phyloP scores from a whole-genome alignment of 192 early-diverging fungal species.

The Backusella circina region DNA sequence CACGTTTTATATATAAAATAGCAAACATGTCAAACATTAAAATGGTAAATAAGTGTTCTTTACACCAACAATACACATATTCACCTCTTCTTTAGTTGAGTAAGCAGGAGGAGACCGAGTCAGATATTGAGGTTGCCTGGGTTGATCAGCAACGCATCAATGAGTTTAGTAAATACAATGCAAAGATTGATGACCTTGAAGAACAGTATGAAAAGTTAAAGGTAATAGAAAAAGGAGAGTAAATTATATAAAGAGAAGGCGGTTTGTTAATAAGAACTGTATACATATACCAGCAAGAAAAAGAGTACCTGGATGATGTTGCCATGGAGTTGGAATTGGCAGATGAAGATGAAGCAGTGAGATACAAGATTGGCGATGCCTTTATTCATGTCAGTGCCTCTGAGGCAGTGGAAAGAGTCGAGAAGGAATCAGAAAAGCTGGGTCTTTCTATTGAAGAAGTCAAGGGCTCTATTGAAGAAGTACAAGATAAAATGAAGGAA shows the following conservation, averaged over 20 bases:
- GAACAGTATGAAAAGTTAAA: constrained; percentile 78
- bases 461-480: constrained; percentile 58
- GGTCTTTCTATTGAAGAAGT: constrained; percentile 58
- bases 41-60: constrained; percentile 12
- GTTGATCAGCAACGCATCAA: constrained; percentile 97
- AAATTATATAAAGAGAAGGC: not conserved
- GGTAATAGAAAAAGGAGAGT: constrained; percentile 40
- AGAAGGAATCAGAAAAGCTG: constrained; percentile 58
- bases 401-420: constrained; percentile 68
- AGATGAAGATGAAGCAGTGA: constrained; percentile 86
- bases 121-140: constrained; percentile 92
- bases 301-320: constrained; percentile 95
- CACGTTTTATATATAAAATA: not conserved
- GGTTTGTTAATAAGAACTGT: not conserved
- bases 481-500: constrained; percentile 73
- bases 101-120: constrained; percentile 74
- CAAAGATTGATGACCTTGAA: constrained; percentile 71
- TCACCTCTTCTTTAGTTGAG: constrained; percentile 12
- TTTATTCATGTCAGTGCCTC: constrained; percentile 78
- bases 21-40: constrained; percentile 25
- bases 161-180: constrained; percentile 84
- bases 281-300: constrained; percentile 49
- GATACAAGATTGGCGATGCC: constrained; percentile 85
- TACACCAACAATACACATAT: not conserved
- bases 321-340: constrained; percentile 85